Base-by-base conservation (phyloP, 192 early-diverging fungal genomes). In the Coemansia sp. region DNA sequence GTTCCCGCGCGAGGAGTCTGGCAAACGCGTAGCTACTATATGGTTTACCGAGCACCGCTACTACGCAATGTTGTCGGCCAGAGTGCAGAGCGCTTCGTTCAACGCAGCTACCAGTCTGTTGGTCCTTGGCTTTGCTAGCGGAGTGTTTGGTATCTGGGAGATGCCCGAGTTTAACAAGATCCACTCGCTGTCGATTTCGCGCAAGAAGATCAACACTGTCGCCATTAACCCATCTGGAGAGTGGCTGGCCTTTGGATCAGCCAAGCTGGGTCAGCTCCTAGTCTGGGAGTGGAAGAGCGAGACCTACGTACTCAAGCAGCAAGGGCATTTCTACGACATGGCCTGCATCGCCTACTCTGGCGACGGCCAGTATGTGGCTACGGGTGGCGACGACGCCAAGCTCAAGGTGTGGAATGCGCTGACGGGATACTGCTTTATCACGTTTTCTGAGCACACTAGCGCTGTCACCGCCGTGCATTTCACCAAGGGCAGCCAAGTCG, bases 231-330 rank as follows among this genome's bases (percentile, higher is more conserved):
- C 88, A 7, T 86, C 92, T 0, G 96, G 97, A 55, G 98, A 99
- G 78, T 99, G 98, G 98, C 82, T 99, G 33, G 96, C 95, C 1
- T 95, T 99, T 81, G 98, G 96, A 28, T 94, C 90, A 40, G 87
- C 94, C 26, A 87, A 86, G 69, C 87, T 98, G 11, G 96, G 96
- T 6, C 98, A 99, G 84, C 89, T 99, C 47, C 80, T 98, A 39
- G 96, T 99, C 14, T 99, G 98, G 98, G 98, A 99, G 77, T 99
- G 98, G 98, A 94, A 97, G 82, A 97, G 95, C 52, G 98, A 99
- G 74, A 93, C 97, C 1, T 98, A 99, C 72, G 92, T 99, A 43
- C 85, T 99, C 50, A 99, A 98, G 77, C 98, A 99, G 79, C 98
- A 99, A 80, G 98, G 97, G 9, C 98, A 99, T 66, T 92, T 89